phyloP scores from a whole-genome alignment of 148 eudicot species.

The Vaccinium darrowii region DNA sequence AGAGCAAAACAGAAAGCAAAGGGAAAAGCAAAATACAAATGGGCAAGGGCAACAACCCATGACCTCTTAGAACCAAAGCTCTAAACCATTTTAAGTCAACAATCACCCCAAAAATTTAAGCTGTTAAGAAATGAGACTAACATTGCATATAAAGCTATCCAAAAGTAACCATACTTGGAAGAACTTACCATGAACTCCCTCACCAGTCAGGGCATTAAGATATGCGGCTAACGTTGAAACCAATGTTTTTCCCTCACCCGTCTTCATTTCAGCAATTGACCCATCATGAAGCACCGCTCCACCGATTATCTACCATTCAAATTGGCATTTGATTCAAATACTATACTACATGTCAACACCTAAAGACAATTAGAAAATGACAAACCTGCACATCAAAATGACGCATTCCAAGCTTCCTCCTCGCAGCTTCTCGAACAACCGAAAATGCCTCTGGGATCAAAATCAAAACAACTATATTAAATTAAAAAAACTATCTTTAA shows the following conservation, averaged over 20 bases:
- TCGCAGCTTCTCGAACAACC: slow-evolving; percentile 98
- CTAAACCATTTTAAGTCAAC: neutral
- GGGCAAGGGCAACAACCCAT: neutral
- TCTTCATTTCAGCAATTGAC: slow-evolving; percentile 98
- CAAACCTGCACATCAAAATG: slow-evolving; percentile 99
- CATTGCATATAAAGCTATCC: neutral
- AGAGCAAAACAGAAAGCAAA: neutral
- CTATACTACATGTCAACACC: neutral
- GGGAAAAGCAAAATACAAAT: neutral
- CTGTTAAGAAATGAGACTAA: neutral
- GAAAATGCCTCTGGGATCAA: slow-evolving; percentile 86
- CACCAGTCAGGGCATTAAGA: slow-evolving; percentile 95
- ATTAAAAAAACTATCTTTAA: slow-evolving; percentile 1
- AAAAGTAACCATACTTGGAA: neutral
- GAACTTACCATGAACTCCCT: slow-evolving; percentile 93
- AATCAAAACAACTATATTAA: neutral
- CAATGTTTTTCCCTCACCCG: slow-evolving; percentile 98
- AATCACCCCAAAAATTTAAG: neutral
- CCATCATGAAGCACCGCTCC: slow-evolving; percentile 99
- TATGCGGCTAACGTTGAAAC: slow-evolving; percentile 98
- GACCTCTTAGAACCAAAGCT: neutral
- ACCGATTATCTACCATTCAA: slow-evolving; percentile 69
- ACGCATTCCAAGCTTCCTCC: slow-evolving; percentile 95
- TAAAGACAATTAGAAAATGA: neutral
- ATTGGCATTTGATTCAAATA: slow-evolving; percentile 13